Percentiles rank a stretch among this genome's conserved stretches.
phyloP scores from a whole-genome alignment of 306 rosid genomes.

The Cucurbita pepo region DNA sequence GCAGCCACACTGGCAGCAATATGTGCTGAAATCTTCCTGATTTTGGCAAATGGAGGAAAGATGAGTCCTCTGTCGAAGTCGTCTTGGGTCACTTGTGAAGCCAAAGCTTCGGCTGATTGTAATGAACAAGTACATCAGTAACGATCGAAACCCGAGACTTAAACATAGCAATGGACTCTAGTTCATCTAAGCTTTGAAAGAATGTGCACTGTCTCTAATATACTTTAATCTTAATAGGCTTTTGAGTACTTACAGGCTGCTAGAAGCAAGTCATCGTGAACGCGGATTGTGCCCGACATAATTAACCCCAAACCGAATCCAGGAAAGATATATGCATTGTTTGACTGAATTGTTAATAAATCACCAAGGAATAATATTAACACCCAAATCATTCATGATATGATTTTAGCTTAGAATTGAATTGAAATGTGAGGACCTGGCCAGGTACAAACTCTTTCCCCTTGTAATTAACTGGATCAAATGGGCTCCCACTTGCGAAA shows the following conservation, averaged over 20 bases:
- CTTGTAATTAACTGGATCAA: conserved; percentile 57
- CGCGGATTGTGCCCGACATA: conserved; percentile 84
- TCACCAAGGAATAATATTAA: neutral
- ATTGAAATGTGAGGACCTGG: conserved; percentile 35
- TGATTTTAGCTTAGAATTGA: neutral
- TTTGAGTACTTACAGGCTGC: conserved; percentile 72
- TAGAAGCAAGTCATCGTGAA: conserved; percentile 79
- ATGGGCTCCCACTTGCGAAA: conserved; percentile 89
- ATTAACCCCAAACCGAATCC: conserved; percentile 83
- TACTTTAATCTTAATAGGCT: neutral
- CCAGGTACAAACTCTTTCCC: conserved; percentile 71
- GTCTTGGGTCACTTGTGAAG: conserved; percentile 51
- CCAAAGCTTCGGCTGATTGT: conserved; percentile 83
- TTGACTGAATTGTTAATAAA: conserved; percentile 34
- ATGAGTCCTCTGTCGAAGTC: conserved; percentile 72
- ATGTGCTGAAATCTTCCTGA: conserved; percentile 84
- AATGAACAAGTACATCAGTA: conserved; percentile 7
- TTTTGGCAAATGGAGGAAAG: conserved; percentile 73
- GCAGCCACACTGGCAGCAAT: conserved; percentile 88
- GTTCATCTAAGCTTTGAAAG: neutral
- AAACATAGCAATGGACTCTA: neutral
- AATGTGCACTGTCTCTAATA: neutral
- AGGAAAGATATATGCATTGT: conserved; percentile 92
- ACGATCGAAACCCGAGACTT: neutral
- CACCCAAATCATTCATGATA: neutral